phyloP scores from a whole-genome alignment of 345 rosid species.

The Hevea brasiliensis region DNA sequence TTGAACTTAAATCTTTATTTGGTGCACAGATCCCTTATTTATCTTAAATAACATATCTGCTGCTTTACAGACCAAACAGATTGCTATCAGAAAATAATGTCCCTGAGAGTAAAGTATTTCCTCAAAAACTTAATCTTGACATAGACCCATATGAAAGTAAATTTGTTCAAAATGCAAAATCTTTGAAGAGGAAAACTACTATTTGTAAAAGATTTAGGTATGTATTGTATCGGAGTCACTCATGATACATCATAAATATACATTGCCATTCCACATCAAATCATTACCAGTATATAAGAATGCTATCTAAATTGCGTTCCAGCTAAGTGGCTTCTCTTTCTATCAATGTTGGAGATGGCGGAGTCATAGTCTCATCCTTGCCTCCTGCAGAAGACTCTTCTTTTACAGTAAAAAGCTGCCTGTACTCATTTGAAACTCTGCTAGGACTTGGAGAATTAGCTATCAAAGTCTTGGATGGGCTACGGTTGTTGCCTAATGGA shows the following conservation, averaged over 20 bases:
- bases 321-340: constrained; percentile 45
- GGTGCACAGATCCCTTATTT: background rate
- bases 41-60: too few species aligned
- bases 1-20: background rate
- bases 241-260: constrained; percentile 17
- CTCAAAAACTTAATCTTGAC: background rate
- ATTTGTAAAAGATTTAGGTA: background rate
- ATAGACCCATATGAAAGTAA: background rate
- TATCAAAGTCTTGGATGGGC: constrained; percentile 30
- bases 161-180: constrained; percentile 1
- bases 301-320: constrained; percentile 15
- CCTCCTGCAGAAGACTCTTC: constrained; percentile 39
- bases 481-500: constrained; percentile 27
- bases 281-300: constrained; percentile 4
- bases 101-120: background rate
- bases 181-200: background rate
- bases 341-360: constrained; percentile 63
- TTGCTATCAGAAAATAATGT: background rate
- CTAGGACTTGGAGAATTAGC: constrained; percentile 49
- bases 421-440: constrained; percentile 42
- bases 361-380: constrained; percentile 53
- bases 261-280: background rate
- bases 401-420: constrained; percentile 44
- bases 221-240: constrained; percentile 1
- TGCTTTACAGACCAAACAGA: background rate